Evolutionary conservation across 2,329 filamentous ascomycete genomes (phyloP), one percentile per base, ranked within the genome.

Genomic region (Grosmannia penicillata): DNA sequence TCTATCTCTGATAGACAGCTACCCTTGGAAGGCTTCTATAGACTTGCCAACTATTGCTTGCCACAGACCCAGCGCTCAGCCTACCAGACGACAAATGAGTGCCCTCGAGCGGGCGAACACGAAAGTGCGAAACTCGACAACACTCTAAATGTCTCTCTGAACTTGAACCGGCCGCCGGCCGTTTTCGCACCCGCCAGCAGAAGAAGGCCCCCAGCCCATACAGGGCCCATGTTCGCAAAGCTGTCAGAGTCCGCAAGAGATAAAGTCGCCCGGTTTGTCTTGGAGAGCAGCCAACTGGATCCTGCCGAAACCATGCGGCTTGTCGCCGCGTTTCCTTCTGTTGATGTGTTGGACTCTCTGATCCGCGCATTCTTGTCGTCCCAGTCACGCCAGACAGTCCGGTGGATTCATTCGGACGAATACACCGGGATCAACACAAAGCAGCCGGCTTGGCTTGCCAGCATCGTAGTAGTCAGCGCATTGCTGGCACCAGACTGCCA

Each of bases 311-410:
- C 55, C 55, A 67, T 51, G 43, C 67, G 60, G 38, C 68, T 72
- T 23, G 70, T 66, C n/a, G 68, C 64, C 1, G 75, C 75, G 0
- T 80, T 81, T 45, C 74, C 74, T 0, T 74, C 72, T 2, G 63
- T 71, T 19, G 67, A 74, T 21, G 52, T 73, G 3, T 59, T 80
- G 44, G 74, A 79, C 46, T 70, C 65, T 8, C 58, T 78, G 40
- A 62, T 76, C 14, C 70, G 78, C 41, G 66, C 71, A 42, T 78
- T 71, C 43, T 55, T 78, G 21, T 68, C 70, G 1, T 63, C 63
- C 1, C 70, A 75, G 30, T 56, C 62, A 23, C 65, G 71, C 33
- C 62, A 73, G 43, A 62, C 75, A 0, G 71, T 68, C 29, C 62
- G 65, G 35, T 79, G 68, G 63, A 68, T 81, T 41, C 75, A 80